Evolutionary conservation across 1,139 yeast species (phyloP).

Genomic region (Magnusiomyces suaveolens): DNA sequence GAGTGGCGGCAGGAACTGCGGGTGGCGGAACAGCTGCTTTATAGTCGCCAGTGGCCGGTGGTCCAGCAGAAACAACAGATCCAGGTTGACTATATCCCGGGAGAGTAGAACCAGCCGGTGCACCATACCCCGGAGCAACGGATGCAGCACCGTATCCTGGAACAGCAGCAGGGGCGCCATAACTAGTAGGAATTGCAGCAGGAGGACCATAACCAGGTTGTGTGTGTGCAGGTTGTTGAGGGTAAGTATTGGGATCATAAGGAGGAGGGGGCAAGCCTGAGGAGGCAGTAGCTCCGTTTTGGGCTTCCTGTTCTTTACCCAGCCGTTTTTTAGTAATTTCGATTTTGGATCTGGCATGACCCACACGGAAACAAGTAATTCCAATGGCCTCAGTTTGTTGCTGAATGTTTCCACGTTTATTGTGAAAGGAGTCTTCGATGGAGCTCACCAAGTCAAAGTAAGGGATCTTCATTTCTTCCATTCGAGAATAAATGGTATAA

Average conservation of each 20-base stretch:
- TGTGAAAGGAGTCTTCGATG: slow-evolving; percentile 49
- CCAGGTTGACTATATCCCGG: slow-evolving; percentile 18
- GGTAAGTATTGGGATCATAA: slow-evolving; percentile 20
- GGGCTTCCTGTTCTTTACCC: slow-evolving; percentile 41
- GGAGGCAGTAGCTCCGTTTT: slow-evolving; percentile 30
- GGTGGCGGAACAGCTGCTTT: slow-evolving; percentile 27
- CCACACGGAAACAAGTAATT: slow-evolving; percentile 79
- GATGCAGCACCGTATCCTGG: slow-evolving; percentile 20
- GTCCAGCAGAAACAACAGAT: slow-evolving; percentile 16
- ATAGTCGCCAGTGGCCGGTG: slow-evolving; percentile 19
- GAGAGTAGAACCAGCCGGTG: slow-evolving; percentile 20
- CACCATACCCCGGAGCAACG: slow-evolving; percentile 15
- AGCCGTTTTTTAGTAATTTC: slow-evolving; percentile 74
- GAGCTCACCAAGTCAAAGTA: slow-evolving; percentile 45
- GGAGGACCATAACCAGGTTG: slow-evolving; percentile 22
- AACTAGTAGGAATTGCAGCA: slow-evolving; percentile 11
- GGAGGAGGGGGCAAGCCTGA: slow-evolving; percentile 27
- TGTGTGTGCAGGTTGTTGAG: slow-evolving; percentile 25
- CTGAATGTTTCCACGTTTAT: slow-evolving; percentile 83
- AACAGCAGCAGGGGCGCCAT: slow-evolving; percentile 26
- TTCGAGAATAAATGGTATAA: slow-evolving; percentile 77
- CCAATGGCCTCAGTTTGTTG: slow-evolving; percentile 81
- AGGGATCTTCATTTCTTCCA: slow-evolving; percentile 95
- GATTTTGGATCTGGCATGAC: slow-evolving; percentile 74
- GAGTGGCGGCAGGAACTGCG: slow-evolving; percentile 34